Conservation (phyloP, 495 filamentous ascomycete species). For the Lophiostoma macrostomum region DNA sequence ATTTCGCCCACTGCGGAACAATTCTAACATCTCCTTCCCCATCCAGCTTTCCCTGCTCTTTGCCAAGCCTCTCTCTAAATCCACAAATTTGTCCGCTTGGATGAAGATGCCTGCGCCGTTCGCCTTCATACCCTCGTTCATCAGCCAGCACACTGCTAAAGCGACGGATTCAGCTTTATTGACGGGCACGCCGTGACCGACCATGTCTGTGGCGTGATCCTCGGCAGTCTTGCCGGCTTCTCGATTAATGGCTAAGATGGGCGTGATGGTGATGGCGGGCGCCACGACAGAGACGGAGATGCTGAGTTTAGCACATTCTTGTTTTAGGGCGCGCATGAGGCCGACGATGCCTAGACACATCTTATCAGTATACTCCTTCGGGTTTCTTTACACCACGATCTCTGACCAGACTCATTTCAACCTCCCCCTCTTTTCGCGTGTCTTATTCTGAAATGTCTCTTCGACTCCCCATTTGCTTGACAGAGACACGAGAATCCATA, state of each 20-base stretch:
- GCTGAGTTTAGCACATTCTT: constrained; percentile 34
- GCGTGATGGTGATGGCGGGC: constrained; percentile 40
- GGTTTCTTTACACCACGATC: too few relatives aligned
- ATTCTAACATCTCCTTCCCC: constrained; percentile 41
- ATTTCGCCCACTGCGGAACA: constrained; percentile 36
- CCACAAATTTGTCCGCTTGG: constrained; percentile 35
- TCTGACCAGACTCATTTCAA: too few relatives aligned
- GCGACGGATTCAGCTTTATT: constrained; percentile 38
- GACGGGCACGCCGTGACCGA: constrained; percentile 33
- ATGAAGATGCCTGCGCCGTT: constrained; percentile 39
- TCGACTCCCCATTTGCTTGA: too few relatives aligned
- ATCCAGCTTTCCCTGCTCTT: constrained; percentile 39
- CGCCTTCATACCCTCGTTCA: constrained; percentile 34
- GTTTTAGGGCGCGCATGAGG: constrained; percentile 40
- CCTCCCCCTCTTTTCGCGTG: too few relatives aligned
- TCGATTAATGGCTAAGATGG: constrained; percentile 29
- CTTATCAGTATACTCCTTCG: too few relatives aligned
- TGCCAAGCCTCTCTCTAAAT: constrained; percentile 38
- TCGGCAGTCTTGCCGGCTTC: constrained; percentile 17
- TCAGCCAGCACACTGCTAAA: constrained; percentile 36
- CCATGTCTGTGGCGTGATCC: constrained; percentile 35
- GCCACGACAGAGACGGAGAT: constrained; percentile 38
- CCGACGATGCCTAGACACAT: constrained; percentile 33
- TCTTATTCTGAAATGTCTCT: too few relatives aligned
- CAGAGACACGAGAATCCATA: background rate